Evolutionary conservation across 208 protist species (phyloP).

Genomic region (Wallacemonas sp.): DNA sequence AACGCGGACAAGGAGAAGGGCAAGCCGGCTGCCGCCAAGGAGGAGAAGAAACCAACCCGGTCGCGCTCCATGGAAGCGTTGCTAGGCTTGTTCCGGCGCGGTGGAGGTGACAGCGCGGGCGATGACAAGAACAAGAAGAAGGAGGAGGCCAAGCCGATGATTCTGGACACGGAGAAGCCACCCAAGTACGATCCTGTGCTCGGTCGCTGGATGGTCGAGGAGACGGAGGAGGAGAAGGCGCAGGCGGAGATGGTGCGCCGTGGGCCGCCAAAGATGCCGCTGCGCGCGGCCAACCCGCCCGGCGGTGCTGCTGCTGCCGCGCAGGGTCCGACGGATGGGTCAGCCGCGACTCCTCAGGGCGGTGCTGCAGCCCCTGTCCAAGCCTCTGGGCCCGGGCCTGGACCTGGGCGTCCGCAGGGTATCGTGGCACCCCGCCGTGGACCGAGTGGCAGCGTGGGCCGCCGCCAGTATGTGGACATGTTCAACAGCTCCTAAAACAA

Average conservation of each 20-base stretch:
- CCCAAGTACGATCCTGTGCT: conserved; percentile 77
- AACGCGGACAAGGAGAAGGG: conserved; percentile 15
- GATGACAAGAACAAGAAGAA: conserved; percentile 34
- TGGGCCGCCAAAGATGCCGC: conserved; percentile 67
- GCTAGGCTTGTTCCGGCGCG: conserved; percentile 40
- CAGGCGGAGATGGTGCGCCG: conserved; percentile 53
- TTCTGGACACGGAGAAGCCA: conserved; percentile 78
- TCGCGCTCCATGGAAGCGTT: conserved; percentile 41
- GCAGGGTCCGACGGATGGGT: conserved; percentile 14
- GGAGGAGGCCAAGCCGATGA: conserved; percentile 86
- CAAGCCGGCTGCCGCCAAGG: conserved; percentile 15
- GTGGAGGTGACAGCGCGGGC: conserved; percentile 19
- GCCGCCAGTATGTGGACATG: conserved; percentile 81
- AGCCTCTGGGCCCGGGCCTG: not conserved
- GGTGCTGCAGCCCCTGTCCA: not conserved
- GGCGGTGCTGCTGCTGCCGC: not conserved
- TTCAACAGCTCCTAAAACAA: conserved; percentile 56
- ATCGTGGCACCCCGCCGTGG: conserved; percentile 19
- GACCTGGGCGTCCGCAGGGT: conserved; percentile 22
- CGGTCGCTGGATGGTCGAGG: conserved; percentile 76
- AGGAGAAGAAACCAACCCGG: conserved; percentile 21
- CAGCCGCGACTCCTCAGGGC: not conserved
- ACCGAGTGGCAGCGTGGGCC: conserved; percentile 15
- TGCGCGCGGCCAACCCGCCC: conserved; percentile 16
- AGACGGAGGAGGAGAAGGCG: conserved; percentile 85